phyloP scores from a whole-genome alignment of 352 stramenopile species.

The Globisporangium megalacanthum region DNA sequence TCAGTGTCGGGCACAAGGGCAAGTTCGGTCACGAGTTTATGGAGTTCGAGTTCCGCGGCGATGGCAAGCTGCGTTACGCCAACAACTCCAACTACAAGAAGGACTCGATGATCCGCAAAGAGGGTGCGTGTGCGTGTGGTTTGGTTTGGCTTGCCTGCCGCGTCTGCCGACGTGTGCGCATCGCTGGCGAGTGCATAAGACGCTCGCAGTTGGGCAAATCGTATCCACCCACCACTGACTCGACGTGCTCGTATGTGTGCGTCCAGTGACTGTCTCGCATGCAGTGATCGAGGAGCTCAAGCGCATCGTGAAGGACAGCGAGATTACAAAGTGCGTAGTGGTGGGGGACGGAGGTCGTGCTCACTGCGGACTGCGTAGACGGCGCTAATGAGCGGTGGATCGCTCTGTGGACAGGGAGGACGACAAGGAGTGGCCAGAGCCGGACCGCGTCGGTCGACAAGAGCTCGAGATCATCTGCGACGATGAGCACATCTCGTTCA shows the following conservation, averaged over 20 bases:
- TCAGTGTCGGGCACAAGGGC: constrained; percentile 92
- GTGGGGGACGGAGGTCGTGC: neutral
- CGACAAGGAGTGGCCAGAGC: constrained; percentile 95
- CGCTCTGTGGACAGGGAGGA: constrained; percentile 66
- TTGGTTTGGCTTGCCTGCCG: neutral
- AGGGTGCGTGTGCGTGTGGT: constrained; percentile 50
- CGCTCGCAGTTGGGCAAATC: too few relatives aligned
- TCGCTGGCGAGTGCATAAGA: too few relatives aligned
- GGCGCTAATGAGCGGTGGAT: neutral
- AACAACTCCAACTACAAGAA: constrained; percentile 99
- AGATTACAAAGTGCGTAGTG: constrained; percentile 84
- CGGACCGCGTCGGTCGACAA: constrained; percentile 89
- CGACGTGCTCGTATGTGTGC: neutral
- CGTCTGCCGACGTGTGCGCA: too few relatives aligned
- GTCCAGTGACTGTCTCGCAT: constrained; percentile 81
- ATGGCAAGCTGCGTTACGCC: constrained; percentile 92
- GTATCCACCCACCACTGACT: too few relatives aligned
- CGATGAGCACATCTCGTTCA: constrained; percentile 97
- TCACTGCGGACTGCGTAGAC: neutral
- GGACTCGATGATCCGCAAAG: constrained; percentile 96
- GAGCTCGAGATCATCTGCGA: constrained; percentile 96
- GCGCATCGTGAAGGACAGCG: constrained; percentile 89
- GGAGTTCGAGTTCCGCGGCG: constrained; percentile 95
- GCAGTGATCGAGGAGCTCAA: constrained; percentile 93
- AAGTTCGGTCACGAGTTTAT: constrained; percentile 97